Evolutionary conservation across 768 basidiomycete species (phyloP), one percentile per base, ranked within the genome.

Genomic region (Asterophora parasitica): DNA sequence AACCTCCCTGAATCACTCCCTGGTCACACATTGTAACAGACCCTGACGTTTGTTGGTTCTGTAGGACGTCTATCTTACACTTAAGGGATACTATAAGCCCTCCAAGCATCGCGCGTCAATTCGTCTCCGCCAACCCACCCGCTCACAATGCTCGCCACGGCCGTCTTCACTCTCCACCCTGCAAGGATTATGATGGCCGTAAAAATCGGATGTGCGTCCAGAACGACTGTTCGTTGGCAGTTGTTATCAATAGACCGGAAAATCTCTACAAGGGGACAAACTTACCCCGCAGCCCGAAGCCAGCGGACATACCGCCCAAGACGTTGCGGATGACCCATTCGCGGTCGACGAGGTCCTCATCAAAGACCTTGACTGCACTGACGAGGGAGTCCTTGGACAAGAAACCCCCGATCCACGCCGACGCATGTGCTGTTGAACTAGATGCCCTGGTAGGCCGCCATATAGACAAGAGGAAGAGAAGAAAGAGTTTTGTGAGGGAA

Each of bases 311-410:
- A 0, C 90, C 90, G 9, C 90, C 90, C 1, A 92, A 69, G 8
- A 91, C 71, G 55, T 92, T 92, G 19, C 90, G 75, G 4, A 92
- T 81, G 5, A 90, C 69, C 90, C 90, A 92, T 58, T 86, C 87
- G 6, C 86, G 78, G 61, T 92, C 87, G 1, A 92, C 65, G 26
- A 76, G 79, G 52, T 84, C 82, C 42, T 89, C 87, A 52, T 86
- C 83, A 44, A 89, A 71, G 2, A 85, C 55, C 48, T 77, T 69
- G 37, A 84, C 70, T 2, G 72, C 71, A n/a, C 59, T 44, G 7
- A 65, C 50, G 17, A 77, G 36, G 50, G 72, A 57, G 12, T 68
- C 66, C 41, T 69, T 56, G n/a, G 46, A 54, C 12, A 60, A 53
- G 11, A 62, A 43, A 1, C 49, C 62, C 57, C 55, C 45, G 8